These are phyloP conservation scores for Moniliophthora roreri DNA, from an alignment of 1,284 basidiomycete genomes.

Conservation along the genomic window DNA sequence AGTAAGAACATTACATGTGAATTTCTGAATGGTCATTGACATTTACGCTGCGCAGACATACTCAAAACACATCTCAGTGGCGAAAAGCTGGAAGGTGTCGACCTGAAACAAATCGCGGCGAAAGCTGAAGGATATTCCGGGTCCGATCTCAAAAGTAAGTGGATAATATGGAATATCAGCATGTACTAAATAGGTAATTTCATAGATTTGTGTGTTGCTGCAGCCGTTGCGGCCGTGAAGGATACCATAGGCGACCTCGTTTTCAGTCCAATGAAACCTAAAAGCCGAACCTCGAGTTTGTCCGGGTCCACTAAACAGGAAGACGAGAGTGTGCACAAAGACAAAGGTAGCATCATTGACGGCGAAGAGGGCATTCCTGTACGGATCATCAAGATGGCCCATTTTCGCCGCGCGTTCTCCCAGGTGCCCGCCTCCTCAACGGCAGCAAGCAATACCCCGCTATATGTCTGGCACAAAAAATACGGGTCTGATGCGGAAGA, in stretches of 20 bases:
- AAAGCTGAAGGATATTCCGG: constrained; percentile 16
- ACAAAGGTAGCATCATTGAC: too few species aligned
- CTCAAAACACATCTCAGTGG: constrained; percentile 13
- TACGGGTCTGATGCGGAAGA: too few species aligned
- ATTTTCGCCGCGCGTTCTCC: neutral
- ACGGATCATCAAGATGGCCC: neutral
- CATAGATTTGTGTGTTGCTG: neutral
- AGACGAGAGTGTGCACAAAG: too few species aligned
- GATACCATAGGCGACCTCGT: neutral
- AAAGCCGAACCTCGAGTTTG: neutral
- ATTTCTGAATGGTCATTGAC: neutral
- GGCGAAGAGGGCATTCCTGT: too few species aligned
- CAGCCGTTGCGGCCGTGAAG: neutral
- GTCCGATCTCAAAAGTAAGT: constrained; percentile 20
- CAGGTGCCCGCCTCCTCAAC: too few species aligned
- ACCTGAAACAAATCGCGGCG: constrained; percentile 10
- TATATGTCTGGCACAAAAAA: too few species aligned
- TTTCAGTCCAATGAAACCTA: neutral
- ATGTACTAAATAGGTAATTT: neutral
- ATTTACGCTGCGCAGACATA: constrained; percentile 9
- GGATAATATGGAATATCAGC: neutral
- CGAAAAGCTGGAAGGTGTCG: constrained; percentile 13
- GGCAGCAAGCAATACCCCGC: too few species aligned
- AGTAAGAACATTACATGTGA: neutral
- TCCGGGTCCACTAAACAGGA: neutral